Evolutionary conservation across 2,329 filamentous ascomycete species (phyloP).

Genomic region (Scleromitrula shiraiana): DNA sequence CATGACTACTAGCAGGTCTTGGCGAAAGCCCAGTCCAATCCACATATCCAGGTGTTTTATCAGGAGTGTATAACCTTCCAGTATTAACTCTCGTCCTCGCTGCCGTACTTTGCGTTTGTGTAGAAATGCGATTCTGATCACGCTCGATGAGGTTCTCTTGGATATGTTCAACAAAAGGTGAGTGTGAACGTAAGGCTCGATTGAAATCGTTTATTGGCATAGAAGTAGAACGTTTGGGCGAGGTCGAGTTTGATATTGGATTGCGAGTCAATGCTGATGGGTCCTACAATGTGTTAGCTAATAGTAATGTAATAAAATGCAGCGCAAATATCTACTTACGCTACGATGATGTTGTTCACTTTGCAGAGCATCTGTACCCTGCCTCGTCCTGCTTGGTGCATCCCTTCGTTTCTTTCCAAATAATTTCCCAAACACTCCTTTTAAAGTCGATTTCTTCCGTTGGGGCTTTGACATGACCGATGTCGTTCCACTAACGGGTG

Average conservation of each 20-base stretch:
- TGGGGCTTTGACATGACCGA: constrained; percentile 35
- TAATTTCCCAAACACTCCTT: constrained; percentile 46
- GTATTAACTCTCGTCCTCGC: constrained; percentile 33
- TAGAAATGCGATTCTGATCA: constrained; percentile 40
- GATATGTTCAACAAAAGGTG: constrained; percentile 45
- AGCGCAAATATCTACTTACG: constrained; percentile 34
- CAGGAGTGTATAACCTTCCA: constrained; percentile 34
- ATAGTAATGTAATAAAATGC: constrained; percentile 1
- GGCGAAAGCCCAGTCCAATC: constrained; percentile 50
- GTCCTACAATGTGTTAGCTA: constrained; percentile 29
- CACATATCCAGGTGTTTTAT: constrained; percentile 33
- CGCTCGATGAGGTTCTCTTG: constrained; percentile 38
- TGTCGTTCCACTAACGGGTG: constrained; percentile 26
- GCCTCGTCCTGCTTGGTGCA: not conserved
- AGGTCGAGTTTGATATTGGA: constrained; percentile 29
- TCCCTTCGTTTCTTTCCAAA: constrained; percentile 43
- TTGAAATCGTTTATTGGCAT: constrained; percentile 54
- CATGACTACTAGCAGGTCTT: constrained; percentile 53
- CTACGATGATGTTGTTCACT: constrained; percentile 37
- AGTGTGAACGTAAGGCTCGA: constrained; percentile 53
- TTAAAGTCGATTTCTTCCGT: constrained; percentile 51
- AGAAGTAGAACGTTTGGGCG: constrained; percentile 46
- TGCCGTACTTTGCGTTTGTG: constrained; percentile 31
- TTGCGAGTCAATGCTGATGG: constrained; percentile 32
- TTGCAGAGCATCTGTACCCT: constrained; percentile 11